Conservation (phyloP, 2,329 filamentous ascomycete genomes). For the Diaporthe ilicicola region DNA sequence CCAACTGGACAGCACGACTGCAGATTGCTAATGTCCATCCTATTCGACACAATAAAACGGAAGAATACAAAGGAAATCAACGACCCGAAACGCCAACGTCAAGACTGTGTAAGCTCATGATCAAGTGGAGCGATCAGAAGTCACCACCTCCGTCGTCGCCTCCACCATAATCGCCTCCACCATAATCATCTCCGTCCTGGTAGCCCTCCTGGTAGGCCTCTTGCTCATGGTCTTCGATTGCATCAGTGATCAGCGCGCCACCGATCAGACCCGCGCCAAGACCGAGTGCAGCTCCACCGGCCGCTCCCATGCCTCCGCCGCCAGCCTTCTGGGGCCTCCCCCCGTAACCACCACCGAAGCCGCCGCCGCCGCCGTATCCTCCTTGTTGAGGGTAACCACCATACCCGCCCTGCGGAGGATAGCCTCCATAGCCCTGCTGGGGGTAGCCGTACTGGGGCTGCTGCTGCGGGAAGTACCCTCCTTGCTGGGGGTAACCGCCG, state of each 20-base stretch:
- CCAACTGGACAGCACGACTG: neutral
- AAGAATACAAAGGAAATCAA: conserved; percentile 7
- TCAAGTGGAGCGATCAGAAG: conserved; percentile 43
- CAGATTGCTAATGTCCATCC: conserved; percentile 4
- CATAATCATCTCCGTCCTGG: conserved; percentile 13
- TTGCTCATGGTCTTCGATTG: conserved; percentile 63
- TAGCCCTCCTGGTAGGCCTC: conserved; percentile 49
- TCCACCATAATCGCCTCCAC: conserved; percentile 12
- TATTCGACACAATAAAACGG: neutral
- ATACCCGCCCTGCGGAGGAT: conserved; percentile 36
- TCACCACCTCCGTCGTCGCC: conserved; percentile 45
- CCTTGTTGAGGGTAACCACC: conserved; percentile 40
- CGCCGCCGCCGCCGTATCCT: conserved; percentile 46
- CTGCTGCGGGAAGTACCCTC: conserved; percentile 43
- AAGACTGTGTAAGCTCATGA: neutral
- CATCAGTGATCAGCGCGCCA: conserved; percentile 75
- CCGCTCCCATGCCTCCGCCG: conserved; percentile 66
- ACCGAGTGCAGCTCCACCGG: conserved; percentile 79
- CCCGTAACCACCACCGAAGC: conserved; percentile 43
- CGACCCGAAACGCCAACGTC: conserved; percentile 11
- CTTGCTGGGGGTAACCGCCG: conserved; percentile 44
- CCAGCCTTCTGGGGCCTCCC: conserved; percentile 40
- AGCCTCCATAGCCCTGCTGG: conserved; percentile 40
- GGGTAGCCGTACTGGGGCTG: conserved; percentile 43
- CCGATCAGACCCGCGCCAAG: conserved; percentile 83